Conservation (phyloP, 441 rosid genomes). For the Isatis lusitanica region DNA sequence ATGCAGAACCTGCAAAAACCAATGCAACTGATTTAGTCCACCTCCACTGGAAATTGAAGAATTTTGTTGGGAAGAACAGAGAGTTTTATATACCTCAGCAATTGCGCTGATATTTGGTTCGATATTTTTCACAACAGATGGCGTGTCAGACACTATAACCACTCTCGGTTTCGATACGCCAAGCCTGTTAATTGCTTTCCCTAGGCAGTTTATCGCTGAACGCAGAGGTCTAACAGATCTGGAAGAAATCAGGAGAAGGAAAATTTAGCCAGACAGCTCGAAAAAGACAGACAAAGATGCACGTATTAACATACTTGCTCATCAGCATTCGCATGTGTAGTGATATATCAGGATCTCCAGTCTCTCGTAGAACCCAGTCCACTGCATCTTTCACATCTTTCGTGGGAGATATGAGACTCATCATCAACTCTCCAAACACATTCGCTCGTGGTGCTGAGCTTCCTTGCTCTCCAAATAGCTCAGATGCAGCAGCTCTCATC, state of each 20-base stretch:
- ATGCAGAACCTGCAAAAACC: constrained; percentile 57
- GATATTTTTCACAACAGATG: constrained; percentile 58
- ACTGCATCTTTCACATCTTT: constrained; percentile 75
- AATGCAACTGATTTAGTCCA: constrained; percentile 31
- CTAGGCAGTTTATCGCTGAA: constrained; percentile 69
- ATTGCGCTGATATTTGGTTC: constrained; percentile 52
- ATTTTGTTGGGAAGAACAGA: background rate
- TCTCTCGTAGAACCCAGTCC: constrained; percentile 62
- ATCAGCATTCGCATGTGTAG: constrained; percentile 90
- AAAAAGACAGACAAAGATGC: background rate
- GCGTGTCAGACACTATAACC: constrained; percentile 84
- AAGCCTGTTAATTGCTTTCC: constrained; percentile 47
- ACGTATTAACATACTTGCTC: constrained; percentile 54
- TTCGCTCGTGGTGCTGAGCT: constrained; percentile 57
- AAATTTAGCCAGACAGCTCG: background rate
- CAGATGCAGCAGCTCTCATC: constrained; percentile 73
- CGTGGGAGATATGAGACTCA: constrained; percentile 73
- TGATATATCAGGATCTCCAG: constrained; percentile 79
- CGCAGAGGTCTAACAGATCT: constrained; percentile 75
- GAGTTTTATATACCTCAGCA: constrained; percentile 63
- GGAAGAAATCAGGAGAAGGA: constrained; percentile 31
- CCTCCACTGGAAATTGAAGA: background rate
- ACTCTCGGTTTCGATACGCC: constrained; percentile 56
- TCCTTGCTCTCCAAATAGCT: constrained; percentile 71
- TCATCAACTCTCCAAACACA: constrained; percentile 92